Percentiles rank a stretch among this genome's conserved stretches.
Conservation (phyloP, 352 stramenopile genomes). For the Nothophytophthora sp. region DNA sequence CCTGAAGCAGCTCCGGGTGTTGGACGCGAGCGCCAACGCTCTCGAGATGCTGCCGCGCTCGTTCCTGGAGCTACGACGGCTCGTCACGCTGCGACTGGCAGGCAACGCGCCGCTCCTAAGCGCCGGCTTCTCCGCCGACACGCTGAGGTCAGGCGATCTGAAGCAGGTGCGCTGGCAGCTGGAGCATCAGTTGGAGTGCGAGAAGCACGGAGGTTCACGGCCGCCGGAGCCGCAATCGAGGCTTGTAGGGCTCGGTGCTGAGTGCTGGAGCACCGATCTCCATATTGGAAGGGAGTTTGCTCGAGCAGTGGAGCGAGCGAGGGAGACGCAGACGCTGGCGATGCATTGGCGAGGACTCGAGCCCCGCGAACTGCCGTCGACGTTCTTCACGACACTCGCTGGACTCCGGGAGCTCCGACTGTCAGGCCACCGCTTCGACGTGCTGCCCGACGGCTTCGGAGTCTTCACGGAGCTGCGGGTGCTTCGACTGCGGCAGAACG, state of each 20-base stretch:
- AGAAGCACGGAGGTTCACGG: constrained; percentile 26
- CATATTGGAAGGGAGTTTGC: constrained; percentile 64
- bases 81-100: constrained; percentile 49
- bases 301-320: constrained; percentile 35
- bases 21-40: constrained; percentile 68
- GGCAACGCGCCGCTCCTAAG: constrained; percentile 45
- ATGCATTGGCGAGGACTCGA: constrained; percentile 76
- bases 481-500: constrained; percentile 66
- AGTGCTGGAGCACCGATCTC: constrained; percentile 71
- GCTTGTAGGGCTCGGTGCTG: constrained; percentile 47
- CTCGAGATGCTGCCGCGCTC: constrained; percentile 50
- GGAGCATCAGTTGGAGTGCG: constrained; percentile 47
- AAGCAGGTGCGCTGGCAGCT: constrained; percentile 56
- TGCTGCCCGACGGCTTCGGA: constrained; percentile 39
- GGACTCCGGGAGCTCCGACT: constrained; percentile 56
- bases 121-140: constrained; percentile 38
- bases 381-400: constrained; percentile 49
- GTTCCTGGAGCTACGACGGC: constrained; percentile 44
- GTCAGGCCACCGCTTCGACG: constrained; percentile 53
- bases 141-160: constrained; percentile 44
- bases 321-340: constrained; percentile 41
- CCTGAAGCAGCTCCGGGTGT: constrained; percentile 33
- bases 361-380: constrained; percentile 35
- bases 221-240: constrained; percentile 37
- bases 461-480: constrained; percentile 45